phyloP scores from a whole-genome alignment of 164 flowering plant genomes.

The Echeveria elegans region DNA sequence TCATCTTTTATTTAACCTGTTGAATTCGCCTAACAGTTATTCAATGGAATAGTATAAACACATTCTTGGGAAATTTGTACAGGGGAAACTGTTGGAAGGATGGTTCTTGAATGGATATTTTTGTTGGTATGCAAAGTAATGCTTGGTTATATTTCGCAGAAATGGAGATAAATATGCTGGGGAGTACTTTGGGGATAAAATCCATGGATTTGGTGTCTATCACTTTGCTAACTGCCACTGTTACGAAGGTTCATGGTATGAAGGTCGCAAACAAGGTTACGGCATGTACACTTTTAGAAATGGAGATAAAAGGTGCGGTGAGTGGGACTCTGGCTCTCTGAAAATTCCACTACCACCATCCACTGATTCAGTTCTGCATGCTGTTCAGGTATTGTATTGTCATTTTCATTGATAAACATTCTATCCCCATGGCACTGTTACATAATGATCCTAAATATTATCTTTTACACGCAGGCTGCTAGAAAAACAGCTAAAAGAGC shows the following conservation, averaged over 20 bases:
- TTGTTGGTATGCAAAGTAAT: not conserved
- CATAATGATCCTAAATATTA: not conserved
- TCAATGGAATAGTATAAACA: not conserved
- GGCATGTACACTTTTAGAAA: conserved; percentile 87
- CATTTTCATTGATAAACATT: conserved; percentile 3
- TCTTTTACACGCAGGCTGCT: conserved; percentile 52
- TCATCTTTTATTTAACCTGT: not conserved
- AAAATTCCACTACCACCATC: conserved; percentile 38
- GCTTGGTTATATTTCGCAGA: conserved; percentile 23
- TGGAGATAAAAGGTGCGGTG: conserved; percentile 68
- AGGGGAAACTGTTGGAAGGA: not conserved
- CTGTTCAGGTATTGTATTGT: conserved; percentile 58
- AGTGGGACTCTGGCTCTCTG: conserved; percentile 72
- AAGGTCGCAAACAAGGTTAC: conserved; percentile 86
- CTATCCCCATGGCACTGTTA: not conserved
- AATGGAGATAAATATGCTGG: conserved; percentile 94
- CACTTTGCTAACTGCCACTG: conserved; percentile 90
- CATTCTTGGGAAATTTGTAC: not conserved
- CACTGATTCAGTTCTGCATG: conserved; percentile 49
- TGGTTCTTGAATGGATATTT: not conserved
- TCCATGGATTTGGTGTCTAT: conserved; percentile 95
- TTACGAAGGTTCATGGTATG: conserved; percentile 98
- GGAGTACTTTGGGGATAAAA: conserved; percentile 91
- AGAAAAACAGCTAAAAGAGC: conserved; percentile 73
- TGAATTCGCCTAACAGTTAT: not conserved